Evolutionary conservation across 1,139 yeast genomes (phyloP).

Genomic region (Yamadazyma conglobata): DNA sequence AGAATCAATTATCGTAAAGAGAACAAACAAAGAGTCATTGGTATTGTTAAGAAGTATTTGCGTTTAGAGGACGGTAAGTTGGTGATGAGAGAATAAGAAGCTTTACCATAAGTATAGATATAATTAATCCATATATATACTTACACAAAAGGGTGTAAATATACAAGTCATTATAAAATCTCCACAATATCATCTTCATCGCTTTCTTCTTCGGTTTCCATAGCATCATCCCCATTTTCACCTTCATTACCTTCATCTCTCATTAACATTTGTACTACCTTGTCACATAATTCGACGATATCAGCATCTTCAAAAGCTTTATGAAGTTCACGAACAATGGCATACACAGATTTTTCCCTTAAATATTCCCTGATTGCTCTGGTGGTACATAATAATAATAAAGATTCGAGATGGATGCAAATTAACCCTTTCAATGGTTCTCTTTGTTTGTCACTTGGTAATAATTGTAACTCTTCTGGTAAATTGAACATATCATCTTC

Average conservation of each 20-base stretch:
- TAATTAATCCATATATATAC: neutral
- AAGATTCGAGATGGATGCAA: constrained; percentile 70
- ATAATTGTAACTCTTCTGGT: constrained; percentile 83
- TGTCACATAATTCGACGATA: constrained; percentile 65
- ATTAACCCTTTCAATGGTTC: constrained; percentile 69
- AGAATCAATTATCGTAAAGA: constrained; percentile 68
- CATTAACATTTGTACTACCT: constrained; percentile 82
- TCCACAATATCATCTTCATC: constrained; percentile 51
- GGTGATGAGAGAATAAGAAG: constrained; percentile 48
- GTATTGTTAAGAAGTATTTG: constrained; percentile 65
- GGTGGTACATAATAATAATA: constrained; percentile 75
- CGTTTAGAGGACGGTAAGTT: constrained; percentile 63
- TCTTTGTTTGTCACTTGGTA: constrained; percentile 72
- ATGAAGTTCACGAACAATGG: constrained; percentile 81
- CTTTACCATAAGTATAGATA: constrained; percentile 2
- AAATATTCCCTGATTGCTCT: constrained; percentile 67
- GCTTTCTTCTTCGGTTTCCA: constrained; percentile 25
- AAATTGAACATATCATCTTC: constrained; percentile 81
- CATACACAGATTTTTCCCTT: constrained; percentile 77
- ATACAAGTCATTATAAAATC: constrained; percentile 29
- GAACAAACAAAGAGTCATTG: constrained; percentile 64
- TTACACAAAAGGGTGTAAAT: constrained; percentile 2
- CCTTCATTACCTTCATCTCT: constrained; percentile 71
- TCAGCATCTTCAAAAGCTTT: constrained; percentile 62
- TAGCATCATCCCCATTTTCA: constrained; percentile 26